Conservation (phyloP, 805 yeast genomes). For the Tetrapisispora nanseiensis region DNA sequence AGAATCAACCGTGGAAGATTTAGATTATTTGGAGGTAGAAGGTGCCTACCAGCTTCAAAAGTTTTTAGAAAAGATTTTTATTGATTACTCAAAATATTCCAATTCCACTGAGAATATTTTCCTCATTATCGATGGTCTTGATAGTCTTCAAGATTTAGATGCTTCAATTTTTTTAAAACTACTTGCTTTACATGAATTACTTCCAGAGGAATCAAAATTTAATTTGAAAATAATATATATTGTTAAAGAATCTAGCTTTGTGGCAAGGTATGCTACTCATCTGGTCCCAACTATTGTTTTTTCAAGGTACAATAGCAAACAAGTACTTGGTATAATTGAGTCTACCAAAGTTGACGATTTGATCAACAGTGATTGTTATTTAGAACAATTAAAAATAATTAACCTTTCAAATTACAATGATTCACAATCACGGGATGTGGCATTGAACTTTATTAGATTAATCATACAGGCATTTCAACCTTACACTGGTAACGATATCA, state of each 20-base stretch:
- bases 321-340: slow-evolving; percentile 17
- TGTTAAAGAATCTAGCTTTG: slow-evolving; percentile 17
- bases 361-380: slow-evolving; percentile 7
- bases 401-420: slow-evolving; percentile 8
- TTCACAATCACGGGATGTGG: slow-evolving; percentile 9
- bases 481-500: slow-evolving; percentile 26
- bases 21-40: slow-evolving; percentile 25
- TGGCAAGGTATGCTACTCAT: slow-evolving; percentile 21
- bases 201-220: slow-evolving; percentile 11
- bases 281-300: slow-evolving; percentile 22
- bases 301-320: slow-evolving; percentile 21
- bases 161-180: slow-evolving; percentile 20
- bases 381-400: slow-evolving; percentile 6
- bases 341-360: slow-evolving; percentile 12
- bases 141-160: slow-evolving; percentile 26
- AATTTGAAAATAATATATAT: slow-evolving; percentile 20
- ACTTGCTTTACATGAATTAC: slow-evolving; percentile 19
- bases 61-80: slow-evolving; percentile 11
- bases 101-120: slow-evolving; percentile 8
- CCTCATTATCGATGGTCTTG: slow-evolving; percentile 27
- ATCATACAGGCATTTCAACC: slow-evolving; percentile 25
- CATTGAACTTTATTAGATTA: slow-evolving; percentile 20
- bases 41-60: slow-evolving; percentile 22
- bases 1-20: slow-evolving; percentile 5
- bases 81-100: slow-evolving; percentile 7